Base-by-base conservation (phyloP, 768 basidiomycete genomes). In the Leccinum sublutescens region DNA sequence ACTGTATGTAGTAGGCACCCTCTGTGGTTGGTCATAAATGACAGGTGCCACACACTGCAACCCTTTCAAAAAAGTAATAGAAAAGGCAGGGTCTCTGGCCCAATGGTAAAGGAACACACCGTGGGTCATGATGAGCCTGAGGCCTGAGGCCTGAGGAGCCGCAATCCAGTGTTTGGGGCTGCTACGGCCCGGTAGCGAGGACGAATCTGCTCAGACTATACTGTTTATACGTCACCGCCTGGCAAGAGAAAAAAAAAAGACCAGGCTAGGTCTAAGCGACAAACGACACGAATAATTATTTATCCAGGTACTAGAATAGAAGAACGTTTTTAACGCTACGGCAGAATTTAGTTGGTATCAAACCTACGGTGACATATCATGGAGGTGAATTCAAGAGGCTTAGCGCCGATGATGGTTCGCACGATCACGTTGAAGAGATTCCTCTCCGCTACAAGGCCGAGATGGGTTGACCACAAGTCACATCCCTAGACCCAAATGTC, bases 391-490 rank as follows among this genome's bases (percentile, higher is more conserved):
- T 31, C 31, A 11, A 31, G 31, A 31, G 31, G 9, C 10, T 31
- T 34, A 34, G 33, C 33, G 33, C 31, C 31, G 31, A 33, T 33
- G 31, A 33, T 15, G 34, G 25, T 66, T 67, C 66, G 40, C 66
- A 66, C 66, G 65, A 59, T 66, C 62, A 67, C 65, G 65, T 62
- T 63, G 27, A 21, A 14, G 40, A n/a, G 25, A 31, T 45, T 31
- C 54, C 43, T 49, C 12, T 48, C 25, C 27, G n/a, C 25, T 17
- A 15, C 49, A 12, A 47, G 21, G 27, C 49, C 23, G 19, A 10
- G 17, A 19, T 47, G 25, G 25, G 19, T 55, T 43, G 36, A 33
- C 9, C 50, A 14, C 40, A 33, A 36, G 43, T 47, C 27, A 38
- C 59, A 27, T 61, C 61, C 23, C 51, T 33, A 54, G 34, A 38